Evolutionary conservation across 768 basidiomycete genomes (phyloP).

Genomic region (Tulasnella sp.): DNA sequence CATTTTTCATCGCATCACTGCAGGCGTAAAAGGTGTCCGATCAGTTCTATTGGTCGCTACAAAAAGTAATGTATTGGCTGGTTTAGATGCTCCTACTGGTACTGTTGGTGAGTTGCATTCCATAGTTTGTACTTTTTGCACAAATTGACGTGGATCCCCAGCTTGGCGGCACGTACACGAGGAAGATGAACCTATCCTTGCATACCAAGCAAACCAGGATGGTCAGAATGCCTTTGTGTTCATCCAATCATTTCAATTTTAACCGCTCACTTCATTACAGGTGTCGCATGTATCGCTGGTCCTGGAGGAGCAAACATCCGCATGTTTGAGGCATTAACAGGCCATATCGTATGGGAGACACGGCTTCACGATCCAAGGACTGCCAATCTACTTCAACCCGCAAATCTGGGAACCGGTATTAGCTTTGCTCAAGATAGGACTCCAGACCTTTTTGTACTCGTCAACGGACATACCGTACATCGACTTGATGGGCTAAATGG

Average conservation of each 20-base stretch:
- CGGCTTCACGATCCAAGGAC: constrained; percentile 37
- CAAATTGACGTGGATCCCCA: constrained; percentile 22
- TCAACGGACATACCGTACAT: constrained; percentile 47
- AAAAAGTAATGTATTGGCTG: constrained; percentile 63
- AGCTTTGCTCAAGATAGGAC: constrained; percentile 29
- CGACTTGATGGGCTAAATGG: constrained; percentile 41
- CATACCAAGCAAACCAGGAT: constrained; percentile 44
- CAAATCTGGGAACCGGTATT: constrained; percentile 43
- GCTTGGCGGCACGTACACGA: constrained; percentile 75
- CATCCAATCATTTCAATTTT: background rate
- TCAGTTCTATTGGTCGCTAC: constrained; percentile 46
- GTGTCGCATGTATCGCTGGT: constrained; percentile 56
- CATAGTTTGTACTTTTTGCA: background rate
- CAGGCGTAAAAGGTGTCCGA: constrained; percentile 22
- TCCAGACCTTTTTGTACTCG: constrained; percentile 37
- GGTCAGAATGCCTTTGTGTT: constrained; percentile 32
- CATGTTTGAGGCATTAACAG: constrained; percentile 49
- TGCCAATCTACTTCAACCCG: constrained; percentile 39
- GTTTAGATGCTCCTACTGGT: constrained; percentile 52
- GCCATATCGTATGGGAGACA: constrained; percentile 53
- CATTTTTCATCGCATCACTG: constrained; percentile 36
- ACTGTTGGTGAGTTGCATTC: constrained; percentile 43
- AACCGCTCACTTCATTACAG: constrained; percentile 3
- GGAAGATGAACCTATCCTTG: constrained; percentile 50
- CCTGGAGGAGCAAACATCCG: constrained; percentile 56